A percentile compares a stretch with the other conserved stretches of the same genome.
Conservation (phyloP, 192 early-diverging fungal genomes). For the Backusella circina region DNA sequence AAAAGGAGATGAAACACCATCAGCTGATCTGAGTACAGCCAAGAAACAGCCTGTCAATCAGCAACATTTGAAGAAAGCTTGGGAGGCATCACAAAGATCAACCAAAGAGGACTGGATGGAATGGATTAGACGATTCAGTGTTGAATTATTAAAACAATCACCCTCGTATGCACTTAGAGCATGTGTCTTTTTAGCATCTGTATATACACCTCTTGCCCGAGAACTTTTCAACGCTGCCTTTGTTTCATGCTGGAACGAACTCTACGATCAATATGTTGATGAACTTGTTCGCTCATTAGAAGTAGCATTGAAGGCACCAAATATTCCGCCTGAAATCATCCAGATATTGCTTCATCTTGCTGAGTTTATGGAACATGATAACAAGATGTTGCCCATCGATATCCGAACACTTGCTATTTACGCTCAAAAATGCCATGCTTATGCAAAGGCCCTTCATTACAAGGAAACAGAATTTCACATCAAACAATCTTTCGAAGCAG, state of each 20-base stretch:
- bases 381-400: slow-evolving; percentile 92
- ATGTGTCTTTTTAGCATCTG: slow-evolving; percentile 77
- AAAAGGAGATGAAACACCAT: slow-evolving; percentile 47
- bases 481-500: slow-evolving; percentile 78
- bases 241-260: slow-evolving; percentile 94
- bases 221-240: slow-evolving; percentile 97
- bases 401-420: slow-evolving; percentile 84
- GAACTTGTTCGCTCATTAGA: slow-evolving; percentile 81
- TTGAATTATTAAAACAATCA: slow-evolving; percentile 94
- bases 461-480: slow-evolving; percentile 91
- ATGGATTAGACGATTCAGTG: slow-evolving; percentile 89
- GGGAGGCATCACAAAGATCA: slow-evolving; percentile 84
- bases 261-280: slow-evolving; percentile 87
- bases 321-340: slow-evolving; percentile 90
- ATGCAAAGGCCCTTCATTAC: slow-evolving; percentile 98
- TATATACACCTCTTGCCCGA: slow-evolving; percentile 73
- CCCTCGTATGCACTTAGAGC: slow-evolving; percentile 92
- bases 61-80: slow-evolving; percentile 76
- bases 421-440: slow-evolving; percentile 91
- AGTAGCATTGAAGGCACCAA: slow-evolving; percentile 73
- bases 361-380: slow-evolving; percentile 99
- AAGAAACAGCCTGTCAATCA: slow-evolving; percentile 87
- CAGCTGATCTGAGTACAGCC: slow-evolving; percentile 50
- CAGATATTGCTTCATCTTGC: slow-evolving; percentile 91
- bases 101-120: slow-evolving; percentile 93